Evolutionary conservation across 208 protist species (phyloP), one percentile per base, ranked within the genome.

Genomic region (Naegleria lovaniensis): DNA sequence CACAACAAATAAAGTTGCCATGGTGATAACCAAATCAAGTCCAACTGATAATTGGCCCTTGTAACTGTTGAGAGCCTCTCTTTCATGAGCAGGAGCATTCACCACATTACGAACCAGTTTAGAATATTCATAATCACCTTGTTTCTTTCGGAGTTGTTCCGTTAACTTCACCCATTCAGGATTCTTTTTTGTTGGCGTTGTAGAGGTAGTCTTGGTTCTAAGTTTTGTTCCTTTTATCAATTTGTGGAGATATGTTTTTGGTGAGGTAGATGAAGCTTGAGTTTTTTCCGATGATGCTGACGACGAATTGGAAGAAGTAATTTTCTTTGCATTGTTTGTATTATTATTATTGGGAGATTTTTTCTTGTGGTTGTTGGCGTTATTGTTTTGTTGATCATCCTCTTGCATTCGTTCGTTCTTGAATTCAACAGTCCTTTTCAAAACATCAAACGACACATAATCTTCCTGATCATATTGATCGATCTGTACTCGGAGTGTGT

Each of bases 11-110:
- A 89, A 75, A 16, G 85, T 89, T 25, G 25, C 6, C 19, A 89
- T 29, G 29, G 85, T 89, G 29, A 89, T 25, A 67, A 89, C 15
- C 25, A 89, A 40, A 89, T 89, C 85, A 11, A 89, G 22, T 29
- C 85, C 85, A 40, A 67, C 48, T 5, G 13, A 15, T 40, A 67
- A 22, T 67, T 89, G 85, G 19, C 48, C 48, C 22, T 89, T 89
- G 25, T 67, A 89, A 16, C 48, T 41, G 39, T 40, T 67, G 40
- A 67, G 40, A 48, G 85, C 39, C 29, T 89, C 48, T 33, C 25
- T 1, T 58, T 88, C 85, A 25, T 22, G 3, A 58, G 41, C 55
- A 5, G 9, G 41, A 58, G 19, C 36, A 58, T n/a, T 7, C 5
- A 22, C 40, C 16, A 88, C 39, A 88, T 88, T 88, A 6, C 4